Base-by-base conservation (phyloP, 495 filamentous ascomycete species). In the Jackrogersella minutella region DNA sequence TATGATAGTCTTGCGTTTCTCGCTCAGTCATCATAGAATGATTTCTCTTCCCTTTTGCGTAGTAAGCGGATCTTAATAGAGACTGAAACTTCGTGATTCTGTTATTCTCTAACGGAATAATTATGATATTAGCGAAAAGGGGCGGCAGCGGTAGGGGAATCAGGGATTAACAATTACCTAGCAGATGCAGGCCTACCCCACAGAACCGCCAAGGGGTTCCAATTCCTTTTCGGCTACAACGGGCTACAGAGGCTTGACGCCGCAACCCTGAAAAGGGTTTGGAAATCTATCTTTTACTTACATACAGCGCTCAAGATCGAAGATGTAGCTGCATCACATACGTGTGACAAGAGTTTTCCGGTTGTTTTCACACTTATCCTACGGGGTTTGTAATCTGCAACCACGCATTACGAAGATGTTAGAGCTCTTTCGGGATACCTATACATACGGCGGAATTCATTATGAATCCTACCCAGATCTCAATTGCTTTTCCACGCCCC, bases 21-120 rank as follows among this genome's bases (percentile, higher is more conserved):
- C 49, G 26, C 49, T 17, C 22, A 36, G 16, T 30, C 16, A 30
- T 37, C 16, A 33, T 34, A 37, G 17, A 52, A 11, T 37, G 11
- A 22, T 30, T 37, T 37, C 4, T 13, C 26, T 36, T 51, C 9
- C 6, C 11, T 44, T 1, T 44, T 26, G n/a, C 10, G 37, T 39
- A 59, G 47, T 60, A 30, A 57, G 61, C 22, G 61, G 66, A 64
- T 64, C 55, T 51, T 36, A 69, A 64, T 69, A 59, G n/a, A 55
- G 41, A 13, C 49, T 34, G 33, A 59, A 60, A 28, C 37, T 21
- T 49, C 34, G 4, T 34, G 30, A 46, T 11, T 57, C n/a, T 10
- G 40, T 16, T 19, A n/a, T 36, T 52, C 31, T 50, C 14, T 51
- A 56, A 64, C 49, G 39, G 44, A 28, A 58, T 62, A 47, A 30